These are phyloP conservation scores for Neurospora sp. DNA, from an alignment of 495 filamentous ascomycete species.

Conservation along the genomic window DNA sequence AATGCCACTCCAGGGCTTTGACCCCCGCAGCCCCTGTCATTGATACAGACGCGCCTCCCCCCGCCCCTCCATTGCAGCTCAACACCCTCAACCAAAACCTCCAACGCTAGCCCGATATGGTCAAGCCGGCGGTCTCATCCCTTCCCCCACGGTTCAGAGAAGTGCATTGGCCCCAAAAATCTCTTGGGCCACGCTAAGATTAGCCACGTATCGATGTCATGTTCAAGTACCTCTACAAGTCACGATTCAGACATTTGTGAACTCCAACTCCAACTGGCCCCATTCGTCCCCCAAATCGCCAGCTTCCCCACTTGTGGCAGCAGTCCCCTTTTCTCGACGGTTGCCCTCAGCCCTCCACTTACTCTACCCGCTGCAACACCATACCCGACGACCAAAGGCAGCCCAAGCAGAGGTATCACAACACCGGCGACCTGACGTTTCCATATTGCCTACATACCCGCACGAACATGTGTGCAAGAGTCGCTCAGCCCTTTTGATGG, in stretches of 20 bases:
- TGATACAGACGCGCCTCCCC: slow-evolving; percentile 9
- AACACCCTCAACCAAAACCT: slow-evolving; percentile 25
- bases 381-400: neutral
- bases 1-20: slow-evolving; percentile 14
- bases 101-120: slow-evolving; percentile 9
- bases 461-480: neutral
- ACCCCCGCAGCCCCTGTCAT: slow-evolving; percentile 11
- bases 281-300: neutral
- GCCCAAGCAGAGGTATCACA: neutral
- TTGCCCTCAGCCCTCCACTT: neutral
- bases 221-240: neutral
- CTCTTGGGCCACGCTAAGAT: neutral
- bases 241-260: neutral
- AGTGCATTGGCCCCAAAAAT: neutral
- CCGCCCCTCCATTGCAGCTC: slow-evolving; percentile 5
- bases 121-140: slow-evolving; percentile 6
- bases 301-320: neutral
- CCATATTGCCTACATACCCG: neutral
- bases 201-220: neutral
- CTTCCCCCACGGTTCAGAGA: slow-evolving; percentile 15
- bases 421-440: neutral
- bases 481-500: neutral
- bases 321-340: neutral
- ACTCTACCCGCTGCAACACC: neutral
- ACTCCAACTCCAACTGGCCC: neutral